Percentiles rank a stretch among this genome's conserved stretches.
These are phyloP conservation scores for Speleostelium caveatum DNA, from an alignment of 78 protist genomes.

Conservation along the genomic window DNA sequence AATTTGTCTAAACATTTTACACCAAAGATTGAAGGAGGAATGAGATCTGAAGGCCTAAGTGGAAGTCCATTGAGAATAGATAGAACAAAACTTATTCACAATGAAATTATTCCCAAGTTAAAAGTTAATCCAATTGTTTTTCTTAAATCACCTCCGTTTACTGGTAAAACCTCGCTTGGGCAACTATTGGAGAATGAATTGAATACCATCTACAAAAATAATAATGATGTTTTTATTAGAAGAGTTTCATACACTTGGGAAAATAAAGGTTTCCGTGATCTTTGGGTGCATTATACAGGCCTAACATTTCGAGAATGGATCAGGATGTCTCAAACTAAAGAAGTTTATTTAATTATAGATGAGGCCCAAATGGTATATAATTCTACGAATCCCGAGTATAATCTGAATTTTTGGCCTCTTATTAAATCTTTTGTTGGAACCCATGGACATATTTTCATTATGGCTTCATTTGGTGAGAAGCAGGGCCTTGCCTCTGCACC, in stretches of 20 bases:
- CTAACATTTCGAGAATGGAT: neutral
- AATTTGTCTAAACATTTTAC: no score
- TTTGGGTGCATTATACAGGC: neutral
- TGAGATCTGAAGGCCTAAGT: neutral
- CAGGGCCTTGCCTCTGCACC: neutral
- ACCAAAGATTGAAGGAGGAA: neutral
- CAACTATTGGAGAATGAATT: neutral
- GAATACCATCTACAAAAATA: neutral
- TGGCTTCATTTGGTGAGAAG: neutral
- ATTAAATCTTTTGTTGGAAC: neutral
- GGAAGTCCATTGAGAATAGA: neutral
- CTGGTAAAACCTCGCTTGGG: slow-evolving; percentile 93
- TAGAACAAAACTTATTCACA: neutral
- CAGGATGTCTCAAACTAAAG: neutral
- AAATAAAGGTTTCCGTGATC: neutral
- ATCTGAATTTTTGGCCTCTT: neutral
- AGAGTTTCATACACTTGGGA: neutral
- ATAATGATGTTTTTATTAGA: neutral
- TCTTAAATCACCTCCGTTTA: slow-evolving; percentile 98
- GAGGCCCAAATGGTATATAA: neutral
- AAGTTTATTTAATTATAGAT: neutral
- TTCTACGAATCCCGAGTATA: neutral
- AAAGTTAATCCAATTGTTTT: slow-evolving; percentile 72
- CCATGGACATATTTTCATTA: neutral
- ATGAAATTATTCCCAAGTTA: neutral